phyloP scores from a whole-genome alignment of 306 rosid genomes.

The Rosa chinensis region DNA sequence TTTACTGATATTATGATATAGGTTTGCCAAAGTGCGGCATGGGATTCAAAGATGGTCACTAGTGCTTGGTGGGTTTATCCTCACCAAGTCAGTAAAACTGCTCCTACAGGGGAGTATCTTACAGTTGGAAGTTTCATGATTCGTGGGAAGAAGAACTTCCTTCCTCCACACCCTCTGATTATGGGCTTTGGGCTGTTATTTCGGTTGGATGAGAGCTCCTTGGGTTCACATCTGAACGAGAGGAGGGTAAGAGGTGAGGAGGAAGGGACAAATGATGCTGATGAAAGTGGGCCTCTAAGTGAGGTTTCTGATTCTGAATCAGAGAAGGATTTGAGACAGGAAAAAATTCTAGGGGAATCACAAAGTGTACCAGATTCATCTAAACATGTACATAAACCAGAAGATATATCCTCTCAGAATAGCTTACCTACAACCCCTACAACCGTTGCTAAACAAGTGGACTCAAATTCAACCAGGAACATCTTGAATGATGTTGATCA shows the following conservation, averaged over 20 bases:
- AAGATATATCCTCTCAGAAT: constrained; percentile 34
- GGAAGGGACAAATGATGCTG: constrained; percentile 64
- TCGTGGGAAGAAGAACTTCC: constrained; percentile 93
- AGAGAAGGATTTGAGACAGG: constrained; percentile 47
- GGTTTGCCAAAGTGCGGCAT: constrained; percentile 98
- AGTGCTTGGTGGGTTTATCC: constrained; percentile 99
- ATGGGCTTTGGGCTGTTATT: constrained; percentile 95
- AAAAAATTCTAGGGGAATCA: constrained; percentile 36
- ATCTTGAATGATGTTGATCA: constrained; percentile 30
- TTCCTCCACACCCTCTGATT: constrained; percentile 95
- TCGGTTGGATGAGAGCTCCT: constrained; percentile 97
- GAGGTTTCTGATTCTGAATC: constrained; percentile 74
- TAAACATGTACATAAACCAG: constrained; percentile 28
- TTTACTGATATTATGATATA: constrained; percentile 34
- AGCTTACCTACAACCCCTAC: constrained; percentile 26
- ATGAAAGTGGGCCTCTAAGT: constrained; percentile 52
- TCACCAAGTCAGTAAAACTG: constrained; percentile 98
- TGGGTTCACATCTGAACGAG: constrained; percentile 97
- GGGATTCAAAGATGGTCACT: constrained; percentile 99
- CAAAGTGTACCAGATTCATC: constrained; percentile 39
- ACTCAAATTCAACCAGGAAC: constrained; percentile 32
- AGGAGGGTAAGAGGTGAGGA: constrained; percentile 99
- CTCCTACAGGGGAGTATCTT: constrained; percentile 98
- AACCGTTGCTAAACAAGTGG: constrained; percentile 25
- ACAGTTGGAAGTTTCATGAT: constrained; percentile 99